Conservation (phyloP, 1,139 yeast species). For the Debaryomyces fabryi region DNA sequence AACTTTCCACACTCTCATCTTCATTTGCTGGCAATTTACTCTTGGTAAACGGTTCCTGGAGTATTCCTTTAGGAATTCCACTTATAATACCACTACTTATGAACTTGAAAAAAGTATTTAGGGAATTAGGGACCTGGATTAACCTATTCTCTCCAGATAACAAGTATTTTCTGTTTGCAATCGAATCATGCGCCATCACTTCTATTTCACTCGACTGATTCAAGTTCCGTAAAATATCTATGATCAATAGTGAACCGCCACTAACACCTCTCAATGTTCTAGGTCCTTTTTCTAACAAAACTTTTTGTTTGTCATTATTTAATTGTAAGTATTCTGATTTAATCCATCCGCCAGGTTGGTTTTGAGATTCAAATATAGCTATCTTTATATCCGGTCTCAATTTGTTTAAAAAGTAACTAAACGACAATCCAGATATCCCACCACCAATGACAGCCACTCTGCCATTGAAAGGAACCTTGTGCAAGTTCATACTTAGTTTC, state of each 20-base stretch:
- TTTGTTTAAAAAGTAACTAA: conserved; percentile 69
- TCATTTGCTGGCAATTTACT: conserved; percentile 17
- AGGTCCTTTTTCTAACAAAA: conserved; percentile 71
- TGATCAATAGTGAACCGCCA: conserved; percentile 61
- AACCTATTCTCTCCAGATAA: conserved; percentile 42
- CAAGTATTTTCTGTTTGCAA: conserved; percentile 65
- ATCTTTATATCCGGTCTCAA: conserved; percentile 73
- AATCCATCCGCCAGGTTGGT: conserved; percentile 81
- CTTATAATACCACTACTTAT: conserved; percentile 41
- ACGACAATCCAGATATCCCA: conserved; percentile 84
- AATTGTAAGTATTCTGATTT: conserved; percentile 40
- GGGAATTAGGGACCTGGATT: conserved; percentile 57
- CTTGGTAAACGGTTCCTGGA: conserved; percentile 46
- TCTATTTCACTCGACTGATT: conserved; percentile 45
- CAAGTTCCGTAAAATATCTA: conserved; percentile 57
- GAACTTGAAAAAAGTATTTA: conserved; percentile 42
- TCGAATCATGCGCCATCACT: conserved; percentile 50
- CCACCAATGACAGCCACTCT: conserved; percentile 76
- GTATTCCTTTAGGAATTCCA: conserved; percentile 34
- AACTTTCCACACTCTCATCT: conserved; percentile 76
- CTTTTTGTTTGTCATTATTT: conserved; percentile 11
- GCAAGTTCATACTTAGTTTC: not conserved
- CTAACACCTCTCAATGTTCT: conserved; percentile 73
- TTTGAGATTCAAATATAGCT: conserved; percentile 58
- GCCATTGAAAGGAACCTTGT: conserved; percentile 28